A percentile compares a stretch with the other conserved stretches of the same genome.
These are phyloP conservation scores for Tarenaya hassleriana DNA, from an alignment of 345 rosid genomes.

Conservation along the genomic window DNA sequence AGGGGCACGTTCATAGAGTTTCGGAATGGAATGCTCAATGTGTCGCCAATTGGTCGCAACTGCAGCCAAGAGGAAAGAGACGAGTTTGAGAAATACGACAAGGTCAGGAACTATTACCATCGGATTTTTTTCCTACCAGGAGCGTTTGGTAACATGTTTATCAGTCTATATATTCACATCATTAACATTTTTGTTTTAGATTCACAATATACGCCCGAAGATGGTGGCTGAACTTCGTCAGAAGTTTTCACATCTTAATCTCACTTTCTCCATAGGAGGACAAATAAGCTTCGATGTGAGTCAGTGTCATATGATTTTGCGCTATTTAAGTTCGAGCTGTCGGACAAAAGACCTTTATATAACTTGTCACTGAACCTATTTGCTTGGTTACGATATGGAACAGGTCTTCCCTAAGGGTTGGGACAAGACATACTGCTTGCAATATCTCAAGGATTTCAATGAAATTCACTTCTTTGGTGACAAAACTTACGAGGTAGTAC, in stretches of 20 bases:
- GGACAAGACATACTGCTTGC: constrained; percentile 98
- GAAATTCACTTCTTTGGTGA: constrained; percentile 99
- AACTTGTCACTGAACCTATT: constrained; percentile 2
- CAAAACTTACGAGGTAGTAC: constrained; percentile 83
- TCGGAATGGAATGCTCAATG: constrained; percentile 94
- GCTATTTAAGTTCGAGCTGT: neutral
- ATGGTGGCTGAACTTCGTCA: constrained; percentile 81
- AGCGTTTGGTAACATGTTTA: neutral
- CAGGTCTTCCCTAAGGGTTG: constrained; percentile 96
- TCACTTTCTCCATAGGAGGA: constrained; percentile 95
- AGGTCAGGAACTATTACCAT: constrained; percentile 38
- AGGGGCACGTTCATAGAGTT: constrained; percentile 99
- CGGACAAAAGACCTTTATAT: neutral
- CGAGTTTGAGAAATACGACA: constrained; percentile 88
- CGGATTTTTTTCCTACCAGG: constrained; percentile 11
- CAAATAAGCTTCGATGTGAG: constrained; percentile 97
- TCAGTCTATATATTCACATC: neutral
- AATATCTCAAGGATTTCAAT: constrained; percentile 61
- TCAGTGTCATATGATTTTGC: too few relatives aligned
- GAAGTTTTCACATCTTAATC: constrained; percentile 83
- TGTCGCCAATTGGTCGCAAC: constrained; percentile 95
- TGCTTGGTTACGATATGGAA: constrained; percentile 12
- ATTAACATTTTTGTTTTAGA: constrained; percentile 43
- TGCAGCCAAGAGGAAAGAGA: constrained; percentile 99
- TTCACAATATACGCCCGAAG: constrained; percentile 72